These are phyloP conservation scores for Rhodosporidiobolus odoratus DNA, from an alignment of 768 basidiomycete species.

Conservation along the genomic window DNA sequence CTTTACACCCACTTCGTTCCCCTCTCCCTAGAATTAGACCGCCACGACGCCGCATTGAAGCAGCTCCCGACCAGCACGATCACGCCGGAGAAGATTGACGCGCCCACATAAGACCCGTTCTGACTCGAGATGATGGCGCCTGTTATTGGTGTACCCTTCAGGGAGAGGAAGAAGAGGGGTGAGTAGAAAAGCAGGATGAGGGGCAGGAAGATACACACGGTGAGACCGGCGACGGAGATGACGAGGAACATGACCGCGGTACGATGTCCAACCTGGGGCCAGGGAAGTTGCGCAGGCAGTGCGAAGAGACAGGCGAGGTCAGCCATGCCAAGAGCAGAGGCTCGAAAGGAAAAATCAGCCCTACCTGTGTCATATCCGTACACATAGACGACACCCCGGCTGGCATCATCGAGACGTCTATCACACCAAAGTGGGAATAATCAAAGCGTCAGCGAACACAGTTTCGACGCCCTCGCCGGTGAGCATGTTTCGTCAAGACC, in stretches of 20 bases:
- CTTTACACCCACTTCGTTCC: constrained; percentile 36
- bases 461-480: no score
- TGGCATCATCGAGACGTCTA: constrained; percentile 33
- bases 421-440: not conserved
- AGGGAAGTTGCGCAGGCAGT: no score
- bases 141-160: constrained; percentile 41
- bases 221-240: constrained; percentile 41
- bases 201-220: constrained; percentile 12
- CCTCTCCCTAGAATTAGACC: constrained; percentile 19
- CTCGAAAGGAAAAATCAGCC: no score
- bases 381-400: constrained; percentile 39
- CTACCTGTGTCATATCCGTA: constrained; percentile 35
- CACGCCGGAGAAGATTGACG: constrained; percentile 26
- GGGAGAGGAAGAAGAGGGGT: not conserved
- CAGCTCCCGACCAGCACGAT: constrained; percentile 19
- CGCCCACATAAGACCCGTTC: constrained; percentile 38
- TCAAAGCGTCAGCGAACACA: not conserved
- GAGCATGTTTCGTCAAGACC: no score
- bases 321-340: no score
- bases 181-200: no score
- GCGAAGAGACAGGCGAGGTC: no score
- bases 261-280: constrained; percentile 43
- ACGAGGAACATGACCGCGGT: constrained; percentile 42
- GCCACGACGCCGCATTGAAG: constrained; percentile 7
- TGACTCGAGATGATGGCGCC: constrained; percentile 43